Percentiles rank a stretch among this genome's conserved stretches.
phyloP scores from a whole-genome alignment of 75 land plant genomes.

The Azolla pinnata region DNA sequence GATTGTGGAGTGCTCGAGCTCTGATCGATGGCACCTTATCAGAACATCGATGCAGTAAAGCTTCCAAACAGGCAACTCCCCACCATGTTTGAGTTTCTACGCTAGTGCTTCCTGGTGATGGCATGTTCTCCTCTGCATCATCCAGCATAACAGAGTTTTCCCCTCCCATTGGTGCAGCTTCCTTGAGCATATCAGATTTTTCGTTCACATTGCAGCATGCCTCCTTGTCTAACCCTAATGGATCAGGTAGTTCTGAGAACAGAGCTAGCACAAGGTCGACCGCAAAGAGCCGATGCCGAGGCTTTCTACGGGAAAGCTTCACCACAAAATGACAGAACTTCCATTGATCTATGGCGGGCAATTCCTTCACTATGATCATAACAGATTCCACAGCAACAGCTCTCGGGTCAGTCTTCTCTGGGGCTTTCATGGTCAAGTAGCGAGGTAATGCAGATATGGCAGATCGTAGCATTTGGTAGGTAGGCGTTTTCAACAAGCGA shows the following conservation, averaged over 20 bases:
- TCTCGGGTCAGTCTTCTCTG: slow-evolving; percentile 62
- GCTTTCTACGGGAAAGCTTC: slow-evolving; percentile 52
- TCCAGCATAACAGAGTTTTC: neutral
- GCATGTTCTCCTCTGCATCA: slow-evolving; percentile 6
- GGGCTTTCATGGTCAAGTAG: slow-evolving; percentile 53
- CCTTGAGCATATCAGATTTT: neutral
- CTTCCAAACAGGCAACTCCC: slow-evolving; percentile 54
- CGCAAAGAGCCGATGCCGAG: slow-evolving; percentile 46
- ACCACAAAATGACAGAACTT: slow-evolving; percentile 48
- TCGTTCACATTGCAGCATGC: neutral
- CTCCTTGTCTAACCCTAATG: slow-evolving; percentile 25
- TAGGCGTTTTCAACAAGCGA: slow-evolving; percentile 14
- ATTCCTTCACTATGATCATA: slow-evolving; percentile 34
- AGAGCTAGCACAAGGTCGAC: slow-evolving; percentile 52
- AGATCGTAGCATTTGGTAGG: slow-evolving; percentile 21
- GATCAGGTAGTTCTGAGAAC: slow-evolving; percentile 35
- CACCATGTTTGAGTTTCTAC: slow-evolving; percentile 14
- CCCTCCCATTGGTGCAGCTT: neutral
- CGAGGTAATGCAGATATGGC: slow-evolving; percentile 49
- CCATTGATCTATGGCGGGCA: slow-evolving; percentile 38
- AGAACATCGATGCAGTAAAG: slow-evolving; percentile 49
- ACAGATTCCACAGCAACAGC: slow-evolving; percentile 58
- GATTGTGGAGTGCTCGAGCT: slow-evolving; percentile 59
- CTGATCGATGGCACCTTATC: slow-evolving; percentile 50
- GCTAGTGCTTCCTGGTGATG: neutral